These are phyloP conservation scores for Gnomoniopsis sp. DNA, from an alignment of 2,329 filamentous ascomycete genomes.

Conservation along the genomic window DNA sequence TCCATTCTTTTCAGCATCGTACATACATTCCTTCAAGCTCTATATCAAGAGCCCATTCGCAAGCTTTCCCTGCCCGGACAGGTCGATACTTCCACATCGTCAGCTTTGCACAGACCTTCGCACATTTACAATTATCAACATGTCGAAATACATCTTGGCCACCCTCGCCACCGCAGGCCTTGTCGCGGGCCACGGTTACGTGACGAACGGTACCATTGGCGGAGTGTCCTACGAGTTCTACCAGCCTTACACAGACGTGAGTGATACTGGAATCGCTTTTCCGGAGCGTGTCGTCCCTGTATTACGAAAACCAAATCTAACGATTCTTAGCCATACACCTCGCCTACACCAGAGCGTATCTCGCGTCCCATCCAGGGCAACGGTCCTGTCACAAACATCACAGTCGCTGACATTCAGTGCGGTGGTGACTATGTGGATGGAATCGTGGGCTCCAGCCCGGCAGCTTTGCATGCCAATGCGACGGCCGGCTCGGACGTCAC, in stretches of 20 bases:
- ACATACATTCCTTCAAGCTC: not conserved
- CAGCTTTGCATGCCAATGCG: slow-evolving; percentile 49
- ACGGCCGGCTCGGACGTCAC: slow-evolving; percentile 51
- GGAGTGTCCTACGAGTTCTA: slow-evolving; percentile 20
- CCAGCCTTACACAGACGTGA: slow-evolving; percentile 5
- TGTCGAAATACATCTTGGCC: not conserved
- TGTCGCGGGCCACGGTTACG: slow-evolving; percentile 2
- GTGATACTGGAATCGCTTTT: no score
- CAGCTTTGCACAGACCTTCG: not conserved
- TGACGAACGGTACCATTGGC: not conserved
- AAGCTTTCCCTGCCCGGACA: not conserved
- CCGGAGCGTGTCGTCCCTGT: no score
- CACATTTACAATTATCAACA: not conserved
- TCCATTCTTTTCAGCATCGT: not conserved
- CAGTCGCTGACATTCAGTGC: slow-evolving; percentile 50
- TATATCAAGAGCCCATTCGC: no score
- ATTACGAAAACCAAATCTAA: not conserved
- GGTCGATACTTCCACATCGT: not conserved
- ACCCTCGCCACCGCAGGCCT: not conserved
- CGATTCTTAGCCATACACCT: not conserved
- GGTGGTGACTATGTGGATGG: slow-evolving; percentile 49
- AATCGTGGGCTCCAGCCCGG: slow-evolving; percentile 45
- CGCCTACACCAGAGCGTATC: slow-evolving; percentile 13
- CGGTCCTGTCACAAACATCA: not conserved
- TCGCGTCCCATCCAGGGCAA: not conserved